These are phyloP conservation scores for Wickerhamomyces kurtzmanii DNA, from an alignment of 805 yeast genomes.

Conservation along the genomic window DNA sequence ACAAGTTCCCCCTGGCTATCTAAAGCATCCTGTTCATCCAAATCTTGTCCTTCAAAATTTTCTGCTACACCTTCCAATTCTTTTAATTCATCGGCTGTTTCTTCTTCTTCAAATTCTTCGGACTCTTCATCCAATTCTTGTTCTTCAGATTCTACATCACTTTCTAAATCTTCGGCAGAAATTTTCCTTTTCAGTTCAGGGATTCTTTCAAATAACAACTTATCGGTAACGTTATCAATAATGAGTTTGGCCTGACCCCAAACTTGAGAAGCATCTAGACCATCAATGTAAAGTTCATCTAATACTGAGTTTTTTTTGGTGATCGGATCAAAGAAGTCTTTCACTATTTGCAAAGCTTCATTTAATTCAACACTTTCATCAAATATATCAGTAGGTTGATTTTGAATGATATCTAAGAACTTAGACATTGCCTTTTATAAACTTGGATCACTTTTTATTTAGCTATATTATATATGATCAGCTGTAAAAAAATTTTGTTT, in stretches of 20 bases:
- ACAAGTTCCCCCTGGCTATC: slow-evolving; percentile 11
- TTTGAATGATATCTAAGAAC: no score
- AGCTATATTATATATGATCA: no score
- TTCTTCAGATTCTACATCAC: slow-evolving; percentile 15
- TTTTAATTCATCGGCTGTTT: slow-evolving; percentile 6
- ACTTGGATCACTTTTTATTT: no score
- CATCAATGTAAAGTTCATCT: slow-evolving; percentile 77
- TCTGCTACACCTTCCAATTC: slow-evolving; percentile 13
- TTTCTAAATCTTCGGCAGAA: slow-evolving; percentile 11
- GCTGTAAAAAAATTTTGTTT: no score
- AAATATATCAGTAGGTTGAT: no score
- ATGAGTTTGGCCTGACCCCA: slow-evolving; percentile 90
- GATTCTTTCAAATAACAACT: slow-evolving; percentile 45
- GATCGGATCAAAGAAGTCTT: slow-evolving; percentile 16
- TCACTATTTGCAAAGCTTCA: slow-evolving; percentile 9
- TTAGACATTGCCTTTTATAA: no score
- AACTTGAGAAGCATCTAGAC: slow-evolving; percentile 82
- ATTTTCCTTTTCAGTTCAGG: slow-evolving; percentile 31
- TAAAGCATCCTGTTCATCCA: slow-evolving; percentile 15
- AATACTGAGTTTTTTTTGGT: slow-evolving; percentile 37
- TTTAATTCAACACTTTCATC: no score
- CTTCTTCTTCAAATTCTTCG: slow-evolving; percentile 9
- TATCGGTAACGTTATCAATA: slow-evolving; percentile 66
- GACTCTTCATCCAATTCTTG: slow-evolving; percentile 14
- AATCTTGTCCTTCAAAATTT: slow-evolving; percentile 13